Conservation (phyloP, 2,329 filamentous ascomycete species). For the Phialemonium atrogriseum region DNA sequence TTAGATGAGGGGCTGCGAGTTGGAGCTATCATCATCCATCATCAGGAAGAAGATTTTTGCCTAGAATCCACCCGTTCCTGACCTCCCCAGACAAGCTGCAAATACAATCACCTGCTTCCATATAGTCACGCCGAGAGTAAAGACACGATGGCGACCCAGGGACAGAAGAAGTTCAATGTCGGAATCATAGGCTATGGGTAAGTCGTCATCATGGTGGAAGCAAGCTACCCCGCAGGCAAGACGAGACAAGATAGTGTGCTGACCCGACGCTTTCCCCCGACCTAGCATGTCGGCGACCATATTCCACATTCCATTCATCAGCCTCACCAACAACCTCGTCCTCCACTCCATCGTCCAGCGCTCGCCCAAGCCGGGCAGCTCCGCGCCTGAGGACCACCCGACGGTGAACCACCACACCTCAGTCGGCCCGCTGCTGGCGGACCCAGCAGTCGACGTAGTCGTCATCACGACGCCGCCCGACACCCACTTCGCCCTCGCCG, state of each 20-base stretch:
- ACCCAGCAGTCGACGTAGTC: conserved; percentile 58
- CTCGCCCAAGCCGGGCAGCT: conserved; percentile 52
- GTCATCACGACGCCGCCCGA: conserved; percentile 63
- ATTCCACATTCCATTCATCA: conserved; percentile 78
- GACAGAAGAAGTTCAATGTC: conserved; percentile 5
- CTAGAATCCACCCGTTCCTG: too few relatives aligned
- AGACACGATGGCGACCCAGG: too few relatives aligned
- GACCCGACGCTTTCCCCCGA: conserved; percentile 1
- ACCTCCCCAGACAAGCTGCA: too few relatives aligned
- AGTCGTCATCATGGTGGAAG: too few relatives aligned
- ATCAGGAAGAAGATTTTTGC: too few relatives aligned
- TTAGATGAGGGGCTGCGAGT: too few relatives aligned
- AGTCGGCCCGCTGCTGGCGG: conserved; percentile 53
- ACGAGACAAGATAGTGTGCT: not conserved
- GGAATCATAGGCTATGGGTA: conserved; percentile 12
- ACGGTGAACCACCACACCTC: conserved; percentile 54
- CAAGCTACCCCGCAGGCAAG: too few relatives aligned
- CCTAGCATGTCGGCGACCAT: conserved; percentile 58
- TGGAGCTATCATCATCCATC: too few relatives aligned
- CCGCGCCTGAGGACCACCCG: conserved; percentile 62
- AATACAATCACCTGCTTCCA: not conserved
- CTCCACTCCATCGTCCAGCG: conserved; percentile 73
- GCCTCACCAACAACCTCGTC: conserved; percentile 52
- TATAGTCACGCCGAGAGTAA: too few relatives aligned
- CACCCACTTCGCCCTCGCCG: conserved; percentile 59